A percentile compares a stretch with the other conserved stretches of the same genome.
Evolutionary conservation across 495 filamentous ascomycete species (phyloP).

Genomic region (Trichoderma virens): DNA sequence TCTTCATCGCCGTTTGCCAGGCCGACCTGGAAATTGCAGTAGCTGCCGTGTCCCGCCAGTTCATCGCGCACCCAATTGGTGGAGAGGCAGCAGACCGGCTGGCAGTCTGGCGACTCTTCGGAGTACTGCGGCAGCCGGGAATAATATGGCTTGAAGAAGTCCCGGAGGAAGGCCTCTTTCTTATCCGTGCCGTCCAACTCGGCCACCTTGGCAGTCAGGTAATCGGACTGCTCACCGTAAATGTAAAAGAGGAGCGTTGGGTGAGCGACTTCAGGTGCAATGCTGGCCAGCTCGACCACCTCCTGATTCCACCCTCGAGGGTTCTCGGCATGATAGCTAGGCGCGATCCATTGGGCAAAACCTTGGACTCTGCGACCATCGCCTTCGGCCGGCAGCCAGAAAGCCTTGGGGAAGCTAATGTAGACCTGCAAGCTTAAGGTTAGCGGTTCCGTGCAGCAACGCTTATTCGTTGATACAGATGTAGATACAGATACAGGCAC

Average conservation of each 20-base stretch:
- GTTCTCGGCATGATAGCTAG: slow-evolving; percentile 54
- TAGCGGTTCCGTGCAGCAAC: too few species aligned
- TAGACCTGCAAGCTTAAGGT: slow-evolving; percentile 50
- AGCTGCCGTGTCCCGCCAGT: slow-evolving; percentile 82
- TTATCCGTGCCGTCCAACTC: slow-evolving; percentile 29
- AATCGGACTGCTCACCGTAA: slow-evolving; percentile 55
- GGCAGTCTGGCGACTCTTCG: slow-evolving; percentile 43
- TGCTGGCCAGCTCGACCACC: slow-evolving; percentile 65
- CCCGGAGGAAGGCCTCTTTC: slow-evolving; percentile 35
- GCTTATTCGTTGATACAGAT: too few species aligned
- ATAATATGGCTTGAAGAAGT: slow-evolving; percentile 71
- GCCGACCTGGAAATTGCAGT: slow-evolving; percentile 81
- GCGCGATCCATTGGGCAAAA: slow-evolving; percentile 66
- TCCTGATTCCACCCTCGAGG: slow-evolving; percentile 69
- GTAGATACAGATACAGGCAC: too few species aligned
- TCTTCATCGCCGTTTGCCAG: slow-evolving; percentile 63
- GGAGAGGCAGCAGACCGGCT: slow-evolving; percentile 53
- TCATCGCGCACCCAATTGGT: slow-evolving; percentile 80
- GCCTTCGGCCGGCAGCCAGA: slow-evolving; percentile 33
- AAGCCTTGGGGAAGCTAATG: slow-evolving; percentile 70
- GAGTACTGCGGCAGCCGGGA: slow-evolving; percentile 63
- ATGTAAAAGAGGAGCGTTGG: slow-evolving; percentile 92
- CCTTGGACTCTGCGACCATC: slow-evolving; percentile 31
- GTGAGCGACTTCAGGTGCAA: slow-evolving; percentile 53
- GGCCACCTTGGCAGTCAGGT: slow-evolving; percentile 33